Evolutionary conservation across 2,329 filamentous ascomycete species (phyloP), one percentile per base, ranked within the genome.

Genomic region (Colletotrichum sp.): DNA sequence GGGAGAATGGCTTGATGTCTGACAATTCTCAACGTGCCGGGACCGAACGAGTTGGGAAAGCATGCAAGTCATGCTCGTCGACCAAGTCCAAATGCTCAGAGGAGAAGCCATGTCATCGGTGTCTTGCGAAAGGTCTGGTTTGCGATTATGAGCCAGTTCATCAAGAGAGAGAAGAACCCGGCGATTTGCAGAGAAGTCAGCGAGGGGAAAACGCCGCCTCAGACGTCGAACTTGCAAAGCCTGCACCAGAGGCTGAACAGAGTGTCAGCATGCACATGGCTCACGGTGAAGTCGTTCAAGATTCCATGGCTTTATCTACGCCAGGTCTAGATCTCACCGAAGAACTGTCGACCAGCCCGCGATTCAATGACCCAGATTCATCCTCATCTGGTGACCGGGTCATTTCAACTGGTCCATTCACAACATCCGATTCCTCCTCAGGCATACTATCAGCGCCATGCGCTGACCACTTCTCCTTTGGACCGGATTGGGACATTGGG

Each of bases 71-170:
- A 7, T 72, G 70, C 21, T 36, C 55, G 3, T 34, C 26, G 6
- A 36, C 70, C 18, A 72, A 72, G n/a, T 32, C 65, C 24, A 72
- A 67, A 34, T 67, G 70, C 21, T 72, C 70, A 9, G 70, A 72
- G 34, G 18, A 65, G 26, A 72, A 67, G 34, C 61, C 43, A 52
- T 52, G 43, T 13, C 43, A 52, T n/a, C 43, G 43, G 10, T 52
- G 43, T 52, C 43, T 52, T 21, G 43, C 43, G n/a, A 52, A 52
- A 8, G 61, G 61, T 2, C 7, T 43, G 15, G 10, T 21, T 5
- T 72, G 69, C 9, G 63, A 67, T 6, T 60, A 30, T 30, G 24
- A 26, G 13, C 18, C 57, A 13, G 26, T 10, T 52, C n/a, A 60
- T 8, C 16, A 30, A 8, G 26, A n/a, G 26, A 4, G 21, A 30